These are phyloP conservation scores for Yarrowia divulgata DNA, from an alignment of 805 yeast genomes.

Conservation along the genomic window DNA sequence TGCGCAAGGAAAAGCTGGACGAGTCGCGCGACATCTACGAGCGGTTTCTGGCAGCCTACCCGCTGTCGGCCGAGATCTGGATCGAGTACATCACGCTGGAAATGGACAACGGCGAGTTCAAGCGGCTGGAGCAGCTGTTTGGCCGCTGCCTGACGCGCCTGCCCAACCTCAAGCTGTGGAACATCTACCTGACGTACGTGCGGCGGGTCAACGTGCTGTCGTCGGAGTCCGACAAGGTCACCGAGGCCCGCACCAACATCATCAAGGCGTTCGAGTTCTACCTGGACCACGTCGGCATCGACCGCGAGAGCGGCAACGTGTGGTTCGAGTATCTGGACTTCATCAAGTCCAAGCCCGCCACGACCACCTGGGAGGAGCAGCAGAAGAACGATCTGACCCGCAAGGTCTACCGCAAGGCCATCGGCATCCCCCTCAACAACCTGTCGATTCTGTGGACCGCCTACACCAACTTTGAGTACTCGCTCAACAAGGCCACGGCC, in stretches of 20 bases:
- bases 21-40: constrained; percentile 66
- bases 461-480: constrained; percentile 85
- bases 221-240: constrained; percentile 67
- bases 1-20: constrained; percentile 63
- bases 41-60: constrained; percentile 67
- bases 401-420: constrained; percentile 70
- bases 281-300: constrained; percentile 76
- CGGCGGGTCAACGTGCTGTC: constrained; percentile 68
- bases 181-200: constrained; percentile 77
- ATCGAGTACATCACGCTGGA: constrained; percentile 70
- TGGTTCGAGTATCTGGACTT: constrained; percentile 88
- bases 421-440: constrained; percentile 76
- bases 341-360: constrained; percentile 66
- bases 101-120: constrained; percentile 67
- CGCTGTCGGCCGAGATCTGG: constrained; percentile 78
- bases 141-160: constrained; percentile 67
- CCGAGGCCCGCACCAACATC: constrained; percentile 75
- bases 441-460: constrained; percentile 81
- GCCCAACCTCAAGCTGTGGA: constrained; percentile 74
- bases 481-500: constrained; percentile 74
- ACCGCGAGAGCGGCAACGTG: constrained; percentile 69
- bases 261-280: constrained; percentile 89
- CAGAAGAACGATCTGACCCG: constrained; percentile 80
- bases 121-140: constrained; percentile 70
- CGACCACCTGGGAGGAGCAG: constrained; percentile 78